Conservation (phyloP, 306 rosid genomes). For the Pyrus betulifolia region DNA sequence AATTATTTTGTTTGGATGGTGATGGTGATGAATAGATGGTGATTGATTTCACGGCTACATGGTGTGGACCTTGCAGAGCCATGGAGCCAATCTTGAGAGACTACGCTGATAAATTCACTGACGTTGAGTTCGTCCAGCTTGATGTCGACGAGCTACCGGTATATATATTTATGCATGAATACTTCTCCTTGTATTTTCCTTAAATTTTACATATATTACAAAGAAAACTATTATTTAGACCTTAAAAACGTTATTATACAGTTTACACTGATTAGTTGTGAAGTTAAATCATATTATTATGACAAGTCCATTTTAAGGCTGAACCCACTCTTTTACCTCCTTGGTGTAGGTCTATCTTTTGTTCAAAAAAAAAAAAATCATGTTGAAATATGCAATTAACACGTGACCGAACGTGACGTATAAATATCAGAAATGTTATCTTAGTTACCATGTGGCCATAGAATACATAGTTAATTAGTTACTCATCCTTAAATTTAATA, state of each 20-base stretch:
- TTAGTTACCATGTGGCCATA: neutral
- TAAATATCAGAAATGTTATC: neutral
- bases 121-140: constrained; percentile 58
- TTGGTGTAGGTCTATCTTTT: no score
- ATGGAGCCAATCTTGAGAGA: constrained; percentile 56
- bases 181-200: neutral
- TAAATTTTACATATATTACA: neutral
- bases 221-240: neutral
- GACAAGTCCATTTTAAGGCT: no score
- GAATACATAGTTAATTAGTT: neutral
- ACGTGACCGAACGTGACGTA: neutral
- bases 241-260: no score
- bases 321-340: no score
- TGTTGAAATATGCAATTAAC: neutral
- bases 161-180: neutral
- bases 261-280: neutral
- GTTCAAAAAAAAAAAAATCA: no score
- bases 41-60: constrained; percentile 69
- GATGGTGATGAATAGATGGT: constrained; percentile 35
- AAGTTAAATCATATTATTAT: no score
- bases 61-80: constrained; percentile 76
- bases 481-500: neutral
- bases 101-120: constrained; percentile 43
- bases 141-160: constrained; percentile 70
- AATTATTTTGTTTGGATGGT: neutral